Evolutionary conservation across 441 rosid genomes (phyloP), one percentile per base, ranked within the genome.

Genomic region (Corymbia calophylla): DNA sequence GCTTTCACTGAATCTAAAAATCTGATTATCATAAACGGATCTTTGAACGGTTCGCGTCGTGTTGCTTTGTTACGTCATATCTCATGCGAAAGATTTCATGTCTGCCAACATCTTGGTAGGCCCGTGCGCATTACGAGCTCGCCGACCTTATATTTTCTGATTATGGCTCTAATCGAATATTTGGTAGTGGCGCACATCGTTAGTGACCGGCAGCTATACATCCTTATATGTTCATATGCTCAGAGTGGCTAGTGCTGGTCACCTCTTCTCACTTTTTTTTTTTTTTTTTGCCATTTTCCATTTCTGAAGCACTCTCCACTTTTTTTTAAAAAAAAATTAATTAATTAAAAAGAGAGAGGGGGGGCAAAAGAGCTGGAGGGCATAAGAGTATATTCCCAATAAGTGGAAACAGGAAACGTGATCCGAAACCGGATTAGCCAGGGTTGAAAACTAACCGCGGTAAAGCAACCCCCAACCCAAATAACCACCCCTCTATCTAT

Each of bases 391-490:
- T 86, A 32, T 53, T 86, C 88, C 5, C 0, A 4, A n/a, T 25
- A 5, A 18, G 53, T 3, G 21, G 86, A 70, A 64, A 53, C 64
- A n/a, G 53, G 64, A n/a, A 49, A 35, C 90, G 73, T 27, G 88
- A 86, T 86, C 90, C 84, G 68, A 58, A 84, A 66, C 47, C 70
- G 73, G 68, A 60, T 31, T 62, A 29, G 88, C 88, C 60, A 16
- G 84, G 91, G 91, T 92, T 92, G 90, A 88, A 85, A 80, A 25
- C 53, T 85, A 91, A 92, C 93, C 39, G 87, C 80, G 88, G 93
- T 91, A 60, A 89, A 53, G 39, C 5, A 39, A 39, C 4, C 11
- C 51, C 73, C 25, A 27, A 25, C 64, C 64, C 25, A 58, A 58
- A 58, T 58, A 58, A 35, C 88, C 62, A 51, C 73, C 89, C 85